Conservation (phyloP, 2,329 filamentous ascomycete species). For the Colletotrichum sublineola region DNA sequence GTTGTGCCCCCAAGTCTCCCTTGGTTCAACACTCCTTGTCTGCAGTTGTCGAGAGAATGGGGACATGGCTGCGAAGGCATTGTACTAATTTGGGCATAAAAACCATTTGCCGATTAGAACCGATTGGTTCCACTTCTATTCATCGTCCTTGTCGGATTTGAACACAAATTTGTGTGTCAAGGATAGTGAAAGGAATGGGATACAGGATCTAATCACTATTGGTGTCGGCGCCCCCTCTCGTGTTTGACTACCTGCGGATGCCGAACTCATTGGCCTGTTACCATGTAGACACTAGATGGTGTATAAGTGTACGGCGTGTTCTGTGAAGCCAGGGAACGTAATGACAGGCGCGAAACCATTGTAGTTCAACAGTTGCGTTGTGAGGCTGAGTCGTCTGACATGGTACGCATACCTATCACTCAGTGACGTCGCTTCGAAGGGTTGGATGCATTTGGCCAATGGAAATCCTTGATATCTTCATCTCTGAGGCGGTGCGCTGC, state of each 20-base stretch:
- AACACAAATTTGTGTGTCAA: neutral
- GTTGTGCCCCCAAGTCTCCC: neutral
- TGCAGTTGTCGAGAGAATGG: neutral
- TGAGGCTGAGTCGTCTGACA: neutral
- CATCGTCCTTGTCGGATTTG: neutral
- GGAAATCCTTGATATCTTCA: neutral
- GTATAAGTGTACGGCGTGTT: neutral
- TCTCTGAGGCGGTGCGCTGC: neutral
- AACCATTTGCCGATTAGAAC: too few relatives aligned
- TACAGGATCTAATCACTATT: neutral
- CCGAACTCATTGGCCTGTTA: neutral
- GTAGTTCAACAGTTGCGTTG: neutral
- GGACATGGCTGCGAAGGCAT: neutral
- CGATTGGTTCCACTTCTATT: neutral
- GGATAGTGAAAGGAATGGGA: neutral
- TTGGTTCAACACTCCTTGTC: neutral
- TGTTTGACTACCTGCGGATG: neutral
- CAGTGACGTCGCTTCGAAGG: neutral
- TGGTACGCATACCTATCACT: neutral
- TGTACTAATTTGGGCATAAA: conserved; percentile 5
- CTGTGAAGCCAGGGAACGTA: too few relatives aligned
- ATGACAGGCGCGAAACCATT: neutral
- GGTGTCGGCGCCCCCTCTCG: neutral
- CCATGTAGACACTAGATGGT: neutral
- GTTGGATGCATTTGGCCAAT: neutral